Evolutionary conservation across 306 rosid genomes (phyloP).

Genomic region (Gynostemma pentaphyllum): DNA sequence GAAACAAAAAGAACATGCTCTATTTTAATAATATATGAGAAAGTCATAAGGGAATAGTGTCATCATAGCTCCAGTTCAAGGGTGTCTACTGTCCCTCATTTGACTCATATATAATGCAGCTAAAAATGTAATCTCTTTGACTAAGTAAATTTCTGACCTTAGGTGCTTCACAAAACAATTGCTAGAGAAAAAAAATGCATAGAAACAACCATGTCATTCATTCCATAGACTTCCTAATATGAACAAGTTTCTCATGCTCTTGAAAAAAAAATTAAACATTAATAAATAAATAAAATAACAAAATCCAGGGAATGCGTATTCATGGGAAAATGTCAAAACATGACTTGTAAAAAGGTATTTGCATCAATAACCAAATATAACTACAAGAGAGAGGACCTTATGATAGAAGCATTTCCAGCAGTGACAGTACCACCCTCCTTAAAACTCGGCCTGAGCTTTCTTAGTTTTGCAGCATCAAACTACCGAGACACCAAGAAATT

Average conservation of each 20-base stretch:
- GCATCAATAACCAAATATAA: neutral
- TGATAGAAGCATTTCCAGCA: constrained; percentile 86
- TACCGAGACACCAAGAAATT: constrained; percentile 17
- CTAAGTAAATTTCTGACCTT: neutral
- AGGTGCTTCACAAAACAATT: neutral
- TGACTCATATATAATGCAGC: neutral
- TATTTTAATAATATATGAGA: neutral
- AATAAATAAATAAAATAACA: constrained; percentile 1
- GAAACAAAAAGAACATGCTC: constrained; percentile 10
- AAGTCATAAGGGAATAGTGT: neutral
- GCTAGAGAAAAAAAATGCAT: neutral
- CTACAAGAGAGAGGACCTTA: constrained; percentile 8
- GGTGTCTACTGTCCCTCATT: neutral
- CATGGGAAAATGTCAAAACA: neutral
- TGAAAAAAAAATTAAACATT: neutral
- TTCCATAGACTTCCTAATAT: neutral
- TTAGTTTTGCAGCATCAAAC: constrained; percentile 83
- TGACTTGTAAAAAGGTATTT: neutral
- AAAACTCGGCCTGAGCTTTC: constrained; percentile 75
- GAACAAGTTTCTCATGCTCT: neutral
- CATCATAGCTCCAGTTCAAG: neutral
- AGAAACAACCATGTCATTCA: neutral
- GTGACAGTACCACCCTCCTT: constrained; percentile 77
- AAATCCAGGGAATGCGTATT: neutral
- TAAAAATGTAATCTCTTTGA: neutral